phyloP scores from a whole-genome alignment of 345 rosid species.

The Sapria himalayana region DNA sequence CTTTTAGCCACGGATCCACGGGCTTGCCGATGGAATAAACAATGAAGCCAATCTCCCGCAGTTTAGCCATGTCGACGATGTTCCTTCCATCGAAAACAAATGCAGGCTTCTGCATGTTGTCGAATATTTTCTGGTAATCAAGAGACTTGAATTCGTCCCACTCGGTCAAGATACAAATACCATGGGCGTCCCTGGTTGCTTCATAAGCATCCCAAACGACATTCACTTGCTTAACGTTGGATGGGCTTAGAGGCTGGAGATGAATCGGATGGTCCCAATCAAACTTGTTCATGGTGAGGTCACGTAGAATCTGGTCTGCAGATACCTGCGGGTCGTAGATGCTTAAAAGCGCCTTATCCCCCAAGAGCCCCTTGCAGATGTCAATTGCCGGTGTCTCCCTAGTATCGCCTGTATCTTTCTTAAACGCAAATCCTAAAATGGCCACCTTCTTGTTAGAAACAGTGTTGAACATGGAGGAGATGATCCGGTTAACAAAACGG shows the following conservation, averaged over 20 bases:
- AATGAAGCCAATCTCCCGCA: conserved; percentile 76
- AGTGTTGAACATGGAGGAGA: conserved; percentile 79
- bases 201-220: conserved; percentile 60
- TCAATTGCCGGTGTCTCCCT: conserved; percentile 86
- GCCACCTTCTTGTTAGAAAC: conserved; percentile 75
- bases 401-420: conserved; percentile 87
- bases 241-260: conserved; percentile 82
- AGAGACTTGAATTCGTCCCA: conserved; percentile 89
- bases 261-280: conserved; percentile 93
- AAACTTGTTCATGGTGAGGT: conserved; percentile 72
- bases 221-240: conserved; percentile 57
- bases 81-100: conserved; percentile 80
- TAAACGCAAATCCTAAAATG: conserved; percentile 62
- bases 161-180: conserved; percentile 70
- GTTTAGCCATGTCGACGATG: conserved; percentile 28
- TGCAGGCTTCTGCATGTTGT: conserved; percentile 83
- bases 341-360: conserved; percentile 73
- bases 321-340: conserved; percentile 83
- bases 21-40: conserved; percentile 91
- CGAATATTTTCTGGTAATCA: conserved; percentile 49
- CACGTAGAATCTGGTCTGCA: conserved; percentile 77
- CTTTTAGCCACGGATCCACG: conserved; percentile 78
- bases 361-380: conserved; percentile 78
- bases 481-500: conserved; percentile 70
- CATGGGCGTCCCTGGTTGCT: conserved; percentile 74